Base-by-base conservation (phyloP, 139 green algal species). In the Asterochloris sp. region DNA sequence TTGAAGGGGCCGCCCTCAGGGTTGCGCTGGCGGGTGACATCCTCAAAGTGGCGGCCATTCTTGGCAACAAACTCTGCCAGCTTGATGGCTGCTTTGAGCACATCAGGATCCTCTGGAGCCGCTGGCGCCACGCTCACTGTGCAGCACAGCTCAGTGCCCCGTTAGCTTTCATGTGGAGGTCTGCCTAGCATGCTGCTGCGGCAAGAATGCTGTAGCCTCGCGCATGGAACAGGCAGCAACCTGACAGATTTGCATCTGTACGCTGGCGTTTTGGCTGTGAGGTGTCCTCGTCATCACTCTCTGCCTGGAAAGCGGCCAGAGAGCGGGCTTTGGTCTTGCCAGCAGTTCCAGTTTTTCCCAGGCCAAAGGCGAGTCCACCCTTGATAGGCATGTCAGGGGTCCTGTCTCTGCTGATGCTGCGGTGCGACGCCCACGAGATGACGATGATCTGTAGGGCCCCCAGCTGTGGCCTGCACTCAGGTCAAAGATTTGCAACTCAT, bases 41-140 rank as follows among this genome's bases (percentile, higher is more conserved):
- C 86, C 82, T 95, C 92, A 78, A 91, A 94, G 23, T 86, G 82
- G 21, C 85, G 75, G 10, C 92, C 92, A 75, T 94, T 93, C 85
- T 93, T 91, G 0, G 91, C 89, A 23, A 95, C 92, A 74, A 94
- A 95, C 21, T 93, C 91, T 1, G 92, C 92, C 54, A 95, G 86
- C 85, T 93, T 93, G 14, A 91, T 87, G 14, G 87, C 88, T 16
- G 85, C 84, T 63, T 88, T 84, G 17, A 66, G 23, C 11, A 88
- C 82, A 23, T 93, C 85, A 0, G 82, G 79, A 62, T 81, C 82
- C 26, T 13, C 28, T 11, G 82, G 63, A 38, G 78, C 69, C 60
- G 82, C 82, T 63, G 62, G n/a, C 21, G 73, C 60, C 62, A 67
- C 73, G 47, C 24, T 74, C 71, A 17, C 24, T 67, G 78, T 27